Conservation (phyloP, 148 eudicot species). For the Rhododendron simsii region DNA sequence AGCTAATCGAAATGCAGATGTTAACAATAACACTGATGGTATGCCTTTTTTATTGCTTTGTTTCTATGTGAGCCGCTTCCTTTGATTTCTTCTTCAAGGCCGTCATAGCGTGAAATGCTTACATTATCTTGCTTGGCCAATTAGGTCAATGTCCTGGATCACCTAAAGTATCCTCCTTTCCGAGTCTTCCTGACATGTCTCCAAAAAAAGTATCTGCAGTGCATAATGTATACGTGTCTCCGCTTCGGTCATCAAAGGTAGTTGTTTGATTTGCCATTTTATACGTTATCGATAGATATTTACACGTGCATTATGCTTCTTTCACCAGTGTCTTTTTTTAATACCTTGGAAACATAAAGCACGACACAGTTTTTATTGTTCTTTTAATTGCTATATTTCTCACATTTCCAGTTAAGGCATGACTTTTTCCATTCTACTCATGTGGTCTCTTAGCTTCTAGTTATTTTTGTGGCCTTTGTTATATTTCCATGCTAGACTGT, state of each 20-base stretch:
- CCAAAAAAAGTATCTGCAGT: slow-evolving; percentile 86
- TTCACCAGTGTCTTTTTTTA: neutral
- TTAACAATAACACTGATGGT: slow-evolving; percentile 49
- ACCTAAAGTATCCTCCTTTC: slow-evolving; percentile 74
- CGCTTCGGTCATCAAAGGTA: slow-evolving; percentile 96
- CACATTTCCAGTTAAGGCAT: neutral
- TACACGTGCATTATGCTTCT: neutral
- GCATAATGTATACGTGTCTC: slow-evolving; percentile 92
- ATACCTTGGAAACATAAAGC: neutral
- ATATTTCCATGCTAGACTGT: neutral
- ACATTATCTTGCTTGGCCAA: slow-evolving; percentile 14
- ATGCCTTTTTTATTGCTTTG: slow-evolving; percentile 17
- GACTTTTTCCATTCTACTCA: neutral
- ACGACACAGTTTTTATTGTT: neutral
- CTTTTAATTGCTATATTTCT: neutral
- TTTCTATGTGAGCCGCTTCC: neutral
- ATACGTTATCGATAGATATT: neutral
- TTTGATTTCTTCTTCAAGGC: neutral
- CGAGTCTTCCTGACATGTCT: slow-evolving; percentile 96
- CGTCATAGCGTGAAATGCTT: neutral
- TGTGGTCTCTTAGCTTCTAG: neutral
- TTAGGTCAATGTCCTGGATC: slow-evolving; percentile 79
- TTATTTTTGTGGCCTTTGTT: neutral
- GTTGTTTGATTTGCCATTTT: slow-evolving; percentile 1
- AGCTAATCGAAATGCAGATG: slow-evolving; percentile 39